Evolutionary conservation across 23 red algal species (phyloP).

Genomic region (Gracilaria caudata): DNA sequence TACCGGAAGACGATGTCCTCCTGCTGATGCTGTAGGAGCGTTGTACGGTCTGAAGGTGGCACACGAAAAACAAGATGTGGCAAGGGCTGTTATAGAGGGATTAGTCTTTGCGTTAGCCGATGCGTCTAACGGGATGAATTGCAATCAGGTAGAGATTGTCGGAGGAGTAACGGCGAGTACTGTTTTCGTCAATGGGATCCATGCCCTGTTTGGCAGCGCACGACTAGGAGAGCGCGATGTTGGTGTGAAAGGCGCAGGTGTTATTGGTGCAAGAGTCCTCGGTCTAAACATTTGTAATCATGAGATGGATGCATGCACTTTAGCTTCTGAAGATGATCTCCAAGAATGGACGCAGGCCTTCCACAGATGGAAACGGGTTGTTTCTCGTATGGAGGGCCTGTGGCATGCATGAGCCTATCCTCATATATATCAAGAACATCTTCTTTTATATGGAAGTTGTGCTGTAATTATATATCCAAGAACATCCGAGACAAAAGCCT

Average conservation of each 20-base stretch:
- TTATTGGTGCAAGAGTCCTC: constrained; percentile 16
- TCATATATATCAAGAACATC: no score
- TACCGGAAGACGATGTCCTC: constrained; percentile 55
- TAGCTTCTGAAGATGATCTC: background rate
- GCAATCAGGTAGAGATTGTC: constrained; percentile 21
- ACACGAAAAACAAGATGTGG: constrained; percentile 19
- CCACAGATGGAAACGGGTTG: constrained; percentile 3
- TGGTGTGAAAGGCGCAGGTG: constrained; percentile 44
- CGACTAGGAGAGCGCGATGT: constrained; percentile 13
- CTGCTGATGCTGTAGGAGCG: constrained; percentile 22
- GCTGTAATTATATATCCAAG: no score
- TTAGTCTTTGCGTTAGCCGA: constrained; percentile 51
- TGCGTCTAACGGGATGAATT: background rate
- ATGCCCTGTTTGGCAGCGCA: constrained; percentile 29
- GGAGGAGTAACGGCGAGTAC: constrained; percentile 42
- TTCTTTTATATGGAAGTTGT: no score
- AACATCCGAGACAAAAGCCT: background rate
- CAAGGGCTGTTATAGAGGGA: constrained; percentile 50
- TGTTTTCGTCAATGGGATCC: constrained; percentile 45
- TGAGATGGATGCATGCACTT: background rate
- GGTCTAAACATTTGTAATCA: background rate
- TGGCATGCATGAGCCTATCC: background rate
- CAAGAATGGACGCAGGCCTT: background rate
- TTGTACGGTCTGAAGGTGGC: constrained; percentile 24
- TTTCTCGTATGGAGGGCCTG: constrained; percentile 1